Conservation (phyloP, 2,329 filamentous ascomycete species). For the Colletotrichum sp. region DNA sequence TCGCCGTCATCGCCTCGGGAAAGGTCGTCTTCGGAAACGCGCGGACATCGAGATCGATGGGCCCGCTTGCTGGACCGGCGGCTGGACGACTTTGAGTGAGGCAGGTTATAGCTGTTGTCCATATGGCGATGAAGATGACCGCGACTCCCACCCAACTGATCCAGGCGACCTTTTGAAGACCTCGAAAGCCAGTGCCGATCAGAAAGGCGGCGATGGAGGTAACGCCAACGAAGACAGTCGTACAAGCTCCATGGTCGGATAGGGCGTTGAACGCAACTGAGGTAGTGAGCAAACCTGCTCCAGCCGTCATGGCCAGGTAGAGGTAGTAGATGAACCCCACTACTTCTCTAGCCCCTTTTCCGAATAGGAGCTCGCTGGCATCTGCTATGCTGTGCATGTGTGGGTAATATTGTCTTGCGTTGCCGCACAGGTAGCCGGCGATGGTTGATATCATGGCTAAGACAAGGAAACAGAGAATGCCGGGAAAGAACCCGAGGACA, state of each 20-base stretch:
- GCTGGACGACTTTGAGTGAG: neutral
- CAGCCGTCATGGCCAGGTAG: neutral
- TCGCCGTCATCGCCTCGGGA: neutral
- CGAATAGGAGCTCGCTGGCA: neutral
- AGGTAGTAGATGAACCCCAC: neutral
- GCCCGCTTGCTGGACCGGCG: neutral
- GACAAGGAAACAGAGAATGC: neutral
- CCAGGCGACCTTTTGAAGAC: neutral
- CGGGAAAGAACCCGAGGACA: neutral
- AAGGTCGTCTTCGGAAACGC: neutral
- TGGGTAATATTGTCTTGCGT: neutral
- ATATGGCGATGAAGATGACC: neutral
- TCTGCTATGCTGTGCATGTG: neutral
- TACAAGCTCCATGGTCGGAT: neutral
- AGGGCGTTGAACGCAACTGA: neutral
- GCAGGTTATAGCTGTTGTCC: neutral
- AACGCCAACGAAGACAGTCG: neutral
- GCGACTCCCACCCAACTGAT: neutral
- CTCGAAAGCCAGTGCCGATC: neutral
- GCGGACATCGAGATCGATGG: neutral
- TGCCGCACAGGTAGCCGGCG: neutral
- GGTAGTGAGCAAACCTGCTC: neutral
- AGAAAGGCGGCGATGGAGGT: neutral
- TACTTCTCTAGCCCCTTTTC: neutral
- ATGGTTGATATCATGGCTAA: neutral